phyloP scores from a whole-genome alignment of 2,329 filamentous ascomycete species.

The Cordyceps militaris region DNA sequence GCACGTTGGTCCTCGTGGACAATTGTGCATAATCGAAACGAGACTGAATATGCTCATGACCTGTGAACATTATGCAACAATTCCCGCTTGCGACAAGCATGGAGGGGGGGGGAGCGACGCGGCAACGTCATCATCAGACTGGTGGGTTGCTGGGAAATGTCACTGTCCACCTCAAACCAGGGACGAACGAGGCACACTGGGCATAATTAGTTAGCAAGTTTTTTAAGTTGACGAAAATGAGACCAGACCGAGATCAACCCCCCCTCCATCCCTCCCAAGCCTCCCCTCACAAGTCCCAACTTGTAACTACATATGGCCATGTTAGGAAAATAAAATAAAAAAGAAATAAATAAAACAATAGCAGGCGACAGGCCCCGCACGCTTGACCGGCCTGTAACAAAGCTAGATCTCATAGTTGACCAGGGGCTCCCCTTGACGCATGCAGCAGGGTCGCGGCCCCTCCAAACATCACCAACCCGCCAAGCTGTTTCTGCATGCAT shows the following conservation, averaged over 20 bases:
- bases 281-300: no score
- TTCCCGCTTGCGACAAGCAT: neutral
- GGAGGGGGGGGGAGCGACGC: no score
- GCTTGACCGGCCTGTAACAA: slow-evolving; percentile 21
- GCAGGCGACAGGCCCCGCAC: slow-evolving; percentile 15
- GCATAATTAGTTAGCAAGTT: no score
- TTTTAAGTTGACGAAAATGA: no score
- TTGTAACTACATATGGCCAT: no score
- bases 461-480: slow-evolving; percentile 12
- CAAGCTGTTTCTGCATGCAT: slow-evolving; percentile 12
- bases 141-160: neutral
- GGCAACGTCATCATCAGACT: neutral
- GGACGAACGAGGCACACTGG: no score
- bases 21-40: slow-evolving; percentile 8
- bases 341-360: neutral
- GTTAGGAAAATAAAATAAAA: neutral
- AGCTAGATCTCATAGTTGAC: slow-evolving; percentile 20
- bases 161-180: no score
- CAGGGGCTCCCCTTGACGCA: slow-evolving; percentile 10
- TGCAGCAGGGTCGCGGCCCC: slow-evolving; percentile 9
- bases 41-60: slow-evolving; percentile 9
- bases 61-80: neutral
- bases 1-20: neutral
- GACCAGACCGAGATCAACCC: no score
- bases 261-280: no score